These are phyloP conservation scores for Lentinula sp. DNA, from an alignment of 768 basidiomycete genomes.

Conservation along the genomic window DNA sequence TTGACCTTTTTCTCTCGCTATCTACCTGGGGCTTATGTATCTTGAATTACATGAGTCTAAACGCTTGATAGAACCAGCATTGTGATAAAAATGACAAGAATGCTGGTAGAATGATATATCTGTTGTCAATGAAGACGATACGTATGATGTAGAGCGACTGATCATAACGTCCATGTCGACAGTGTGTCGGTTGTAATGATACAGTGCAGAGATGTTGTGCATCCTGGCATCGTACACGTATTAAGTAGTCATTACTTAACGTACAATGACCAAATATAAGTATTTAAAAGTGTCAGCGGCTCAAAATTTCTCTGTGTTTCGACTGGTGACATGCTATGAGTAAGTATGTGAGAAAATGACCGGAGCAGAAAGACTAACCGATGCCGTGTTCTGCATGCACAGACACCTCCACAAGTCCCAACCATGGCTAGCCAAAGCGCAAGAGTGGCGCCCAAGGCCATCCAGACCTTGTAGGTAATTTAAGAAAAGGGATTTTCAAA, in stretches of 20 bases:
- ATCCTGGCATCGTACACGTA: too few species aligned
- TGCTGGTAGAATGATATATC: not conserved
- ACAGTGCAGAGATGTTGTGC: too few species aligned
- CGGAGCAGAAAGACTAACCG: constrained; percentile 10
- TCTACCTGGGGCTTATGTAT: not conserved
- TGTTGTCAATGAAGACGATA: not conserved
- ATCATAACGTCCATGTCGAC: too few species aligned
- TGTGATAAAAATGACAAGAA: not conserved
- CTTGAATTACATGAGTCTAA: not conserved
- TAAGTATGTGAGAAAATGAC: not conserved
- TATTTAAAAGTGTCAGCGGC: too few species aligned
- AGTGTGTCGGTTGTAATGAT: too few species aligned
- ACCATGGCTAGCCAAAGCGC: constrained; percentile 40
- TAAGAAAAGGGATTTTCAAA: not conserved
- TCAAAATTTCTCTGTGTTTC: not conserved
- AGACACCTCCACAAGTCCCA: constrained; percentile 28
- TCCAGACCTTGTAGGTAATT: constrained; percentile 36
- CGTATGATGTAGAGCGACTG: not conserved
- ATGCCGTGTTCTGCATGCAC: constrained; percentile 11
- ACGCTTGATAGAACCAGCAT: not conserved
- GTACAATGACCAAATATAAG: too few species aligned
- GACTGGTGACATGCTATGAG: not conserved
- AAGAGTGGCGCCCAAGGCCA: constrained; percentile 44
- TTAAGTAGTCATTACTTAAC: too few species aligned
- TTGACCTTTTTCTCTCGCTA: too few species aligned